Base-by-base conservation (phyloP, 2,329 filamentous ascomycete genomes). In the Beauveria pseudobassiana region DNA sequence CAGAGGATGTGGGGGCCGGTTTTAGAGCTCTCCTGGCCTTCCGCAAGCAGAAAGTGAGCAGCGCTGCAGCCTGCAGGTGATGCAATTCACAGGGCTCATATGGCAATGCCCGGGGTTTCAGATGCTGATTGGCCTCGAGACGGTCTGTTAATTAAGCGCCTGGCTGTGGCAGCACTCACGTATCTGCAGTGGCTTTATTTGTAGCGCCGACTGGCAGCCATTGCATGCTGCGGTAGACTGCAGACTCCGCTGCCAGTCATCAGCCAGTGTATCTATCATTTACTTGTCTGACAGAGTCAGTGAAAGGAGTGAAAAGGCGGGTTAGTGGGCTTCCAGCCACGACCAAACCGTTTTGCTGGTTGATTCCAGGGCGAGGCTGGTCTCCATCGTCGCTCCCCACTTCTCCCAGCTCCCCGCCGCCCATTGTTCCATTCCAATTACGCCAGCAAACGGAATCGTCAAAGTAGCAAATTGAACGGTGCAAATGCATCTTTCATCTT, bases 41-140 rank as follows among this genome's bases (percentile, higher is more conserved):
- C 30, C 20, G 55, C 30, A 50, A 42, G 45, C 55, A 58, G 55
- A 30, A 58, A 56, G 42, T 30, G 53, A 56, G 42, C 40, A 14
- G 18, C 53, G 18, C 2, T 12, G 42, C 65, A 65, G 66, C 30
- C 10, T 62, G 62, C 65, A 20, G 64, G 66, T 63, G 65, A 54
- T 26, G 34, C 38, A 49, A 20, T 34, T 22, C 14, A 22, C 50
- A 43, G 53, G 51, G 50, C 14, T 14, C 51, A 52, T 24, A 28
- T 43, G 55, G 28, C 30, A 26, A 18, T 22, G 56, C 58, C 63
- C 55, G 61, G 63, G 61, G 60, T 60, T 43, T 61, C 50, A 48
- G 46, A 20, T 54, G 22, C 50, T 64, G 55, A 59, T 60, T 62
- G 63, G 60, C 46, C 28, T 20, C 55, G 49, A n/a, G 38, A 30